A percentile compares a stretch with the other conserved stretches of the same genome.
Conservation (phyloP, 768 basidiomycete species). For the Hemileccinum impolitum region DNA sequence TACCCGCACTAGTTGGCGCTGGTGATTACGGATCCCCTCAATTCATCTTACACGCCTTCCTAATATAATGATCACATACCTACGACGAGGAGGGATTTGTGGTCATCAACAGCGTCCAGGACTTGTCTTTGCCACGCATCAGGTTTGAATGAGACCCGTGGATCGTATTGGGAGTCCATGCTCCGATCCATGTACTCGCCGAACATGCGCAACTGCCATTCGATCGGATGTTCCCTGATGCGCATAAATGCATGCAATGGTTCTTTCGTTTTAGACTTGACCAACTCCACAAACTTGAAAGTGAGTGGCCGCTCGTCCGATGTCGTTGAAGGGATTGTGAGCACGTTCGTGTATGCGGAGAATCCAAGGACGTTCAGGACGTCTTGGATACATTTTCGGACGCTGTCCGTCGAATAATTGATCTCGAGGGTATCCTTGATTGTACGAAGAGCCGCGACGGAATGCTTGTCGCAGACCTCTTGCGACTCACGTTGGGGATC, state of each 20-base stretch:
- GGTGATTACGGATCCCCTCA: not conserved
- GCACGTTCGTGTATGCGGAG: slow-evolving; percentile 30
- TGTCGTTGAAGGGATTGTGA: slow-evolving; percentile 12
- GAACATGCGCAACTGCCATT: slow-evolving; percentile 68
- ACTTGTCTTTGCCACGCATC: slow-evolving; percentile 72
- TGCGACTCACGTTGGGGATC: slow-evolving; percentile 37
- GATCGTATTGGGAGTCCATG: slow-evolving; percentile 60
- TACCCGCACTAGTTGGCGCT: slow-evolving; percentile 73
- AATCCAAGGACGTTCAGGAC: slow-evolving; percentile 50
- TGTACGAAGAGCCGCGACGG: slow-evolving; percentile 44
- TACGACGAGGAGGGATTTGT: slow-evolving; percentile 62
- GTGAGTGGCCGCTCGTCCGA: slow-evolving; percentile 31
- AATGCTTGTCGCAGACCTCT: slow-evolving; percentile 42
- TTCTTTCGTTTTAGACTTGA: slow-evolving; percentile 41
- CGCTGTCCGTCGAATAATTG: slow-evolving; percentile 28
- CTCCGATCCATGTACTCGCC: slow-evolving; percentile 72
- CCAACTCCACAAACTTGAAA: slow-evolving; percentile 57
- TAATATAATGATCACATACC: slow-evolving; percentile 35
- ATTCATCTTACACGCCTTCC: not conserved
- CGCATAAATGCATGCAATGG: slow-evolving; percentile 50
- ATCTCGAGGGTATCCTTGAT: slow-evolving; percentile 44
- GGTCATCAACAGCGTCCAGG: slow-evolving; percentile 57
- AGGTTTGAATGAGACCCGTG: slow-evolving; percentile 58
- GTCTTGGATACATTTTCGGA: slow-evolving; percentile 35
- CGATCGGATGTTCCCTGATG: slow-evolving; percentile 52